Base-by-base conservation (phyloP, 495 filamentous ascomycete genomes). In the Aspergillus sparsus region DNA sequence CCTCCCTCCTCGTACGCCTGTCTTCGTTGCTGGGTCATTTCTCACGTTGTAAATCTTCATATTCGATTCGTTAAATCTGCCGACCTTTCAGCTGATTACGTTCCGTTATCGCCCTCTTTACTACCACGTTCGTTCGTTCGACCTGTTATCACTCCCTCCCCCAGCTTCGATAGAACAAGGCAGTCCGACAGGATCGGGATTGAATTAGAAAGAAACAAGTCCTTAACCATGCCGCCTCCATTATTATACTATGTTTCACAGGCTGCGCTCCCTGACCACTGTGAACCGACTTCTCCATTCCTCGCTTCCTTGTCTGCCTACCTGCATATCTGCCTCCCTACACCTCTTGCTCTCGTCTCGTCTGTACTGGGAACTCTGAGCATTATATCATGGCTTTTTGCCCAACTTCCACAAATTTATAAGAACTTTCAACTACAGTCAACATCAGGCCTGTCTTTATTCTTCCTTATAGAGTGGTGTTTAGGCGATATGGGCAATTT, bases 371-470 rank as follows among this genome's bases (percentile, higher is more conserved):
- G 88, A 41, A 80, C 80, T 0, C 70, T 85, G 59, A 87, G 84
- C 65, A 89, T 90, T 39, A 63, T 85, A 41, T 84, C 88, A 51
- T 91, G 88, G 88, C 76, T 91, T n/a, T 91, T 89, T 66, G 88
- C 88, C 32, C 88, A 90, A 69, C 72, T 90, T 16, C 88, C 88
- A 3, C 88, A 91, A 64, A 87, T 91, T 45, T 85, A 82, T 71
- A 89, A 88, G 76, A 91, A 91, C 68, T 84, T 83, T 62, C 77
- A 78, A 49, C 65, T 88, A 8, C 75, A 84, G 60, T 89, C 87
- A 3, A 89, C 87, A 0, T 85, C 86, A 6, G 88, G 88, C 5
- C 68, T 91, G 42, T 88, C 85, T 4, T 78, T 87, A 55, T 88
- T 83, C 58, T 91, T 91, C 65, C 71, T 91, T 41, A 73, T 83